Evolutionary conservation across 2,329 filamentous ascomycete genomes (phyloP).

Genomic region (Fusarium sp.): DNA sequence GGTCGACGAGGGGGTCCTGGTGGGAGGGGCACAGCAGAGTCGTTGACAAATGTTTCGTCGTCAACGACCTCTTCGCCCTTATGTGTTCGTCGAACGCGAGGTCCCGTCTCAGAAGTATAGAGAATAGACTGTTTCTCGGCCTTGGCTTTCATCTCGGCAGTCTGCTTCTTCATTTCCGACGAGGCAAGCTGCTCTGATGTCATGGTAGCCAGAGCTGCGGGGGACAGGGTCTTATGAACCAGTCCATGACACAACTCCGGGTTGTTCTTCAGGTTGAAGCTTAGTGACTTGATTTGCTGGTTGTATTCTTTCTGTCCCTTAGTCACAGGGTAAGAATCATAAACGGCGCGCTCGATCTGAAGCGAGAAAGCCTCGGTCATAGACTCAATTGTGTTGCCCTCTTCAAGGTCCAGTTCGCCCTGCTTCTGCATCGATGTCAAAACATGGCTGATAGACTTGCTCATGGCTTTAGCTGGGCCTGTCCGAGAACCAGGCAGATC

Average conservation of each 20-base stretch:
- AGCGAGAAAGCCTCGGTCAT: constrained; percentile 77
- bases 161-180: constrained; percentile 84
- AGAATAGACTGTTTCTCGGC: constrained; percentile 87
- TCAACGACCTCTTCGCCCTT: constrained; percentile 94
- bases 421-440: constrained; percentile 75
- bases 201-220: constrained; percentile 87
- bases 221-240: constrained; percentile 75
- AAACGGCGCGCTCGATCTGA: constrained; percentile 79
- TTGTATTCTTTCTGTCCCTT: constrained; percentile 61
- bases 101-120: constrained; percentile 74
- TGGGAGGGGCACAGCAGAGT: constrained; percentile 47
- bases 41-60: constrained; percentile 66
- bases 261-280: constrained; percentile 92
- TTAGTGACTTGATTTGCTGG: constrained; percentile 77
- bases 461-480: constrained; percentile 74
- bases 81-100: constrained; percentile 87
- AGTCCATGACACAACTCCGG: constrained; percentile 78
- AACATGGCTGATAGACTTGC: constrained; percentile 73
- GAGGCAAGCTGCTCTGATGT: constrained; percentile 89
- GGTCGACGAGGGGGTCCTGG: constrained; percentile 34
- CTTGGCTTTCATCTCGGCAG: constrained; percentile 79
- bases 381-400: constrained; percentile 70
- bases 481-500: constrained; percentile 72
- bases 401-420: constrained; percentile 69
- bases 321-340: constrained; percentile 62